A percentile compares a stretch with the other conserved stretches of the same genome.
Evolutionary conservation across 2,329 filamentous ascomycete species (phyloP).

Genomic region (Lasiodiplodia sp.): DNA sequence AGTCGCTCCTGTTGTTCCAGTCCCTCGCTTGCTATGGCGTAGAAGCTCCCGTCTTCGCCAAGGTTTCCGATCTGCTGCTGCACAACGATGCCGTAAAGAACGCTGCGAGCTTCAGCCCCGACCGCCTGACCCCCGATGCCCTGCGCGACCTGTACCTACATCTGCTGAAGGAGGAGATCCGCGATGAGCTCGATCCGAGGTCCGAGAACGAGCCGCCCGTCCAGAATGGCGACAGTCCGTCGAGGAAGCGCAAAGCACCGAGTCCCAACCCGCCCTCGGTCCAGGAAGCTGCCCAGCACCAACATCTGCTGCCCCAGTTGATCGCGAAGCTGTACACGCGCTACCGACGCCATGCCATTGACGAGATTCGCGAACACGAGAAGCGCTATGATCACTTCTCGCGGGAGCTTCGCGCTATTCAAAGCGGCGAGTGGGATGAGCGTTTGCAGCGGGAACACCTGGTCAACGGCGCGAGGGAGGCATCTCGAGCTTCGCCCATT

Average conservation of each 20-base stretch:
- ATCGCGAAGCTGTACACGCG: slow-evolving; percentile 76
- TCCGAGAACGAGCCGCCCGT: slow-evolving; percentile 51
- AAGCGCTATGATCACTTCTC: slow-evolving; percentile 68
- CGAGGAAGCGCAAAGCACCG: slow-evolving; percentile 76
- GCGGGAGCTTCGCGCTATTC: slow-evolving; percentile 72
- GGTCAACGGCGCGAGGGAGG: slow-evolving; percentile 37
- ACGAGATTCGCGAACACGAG: slow-evolving; percentile 78
- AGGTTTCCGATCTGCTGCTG: slow-evolving; percentile 77
- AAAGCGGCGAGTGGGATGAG: slow-evolving; percentile 65
- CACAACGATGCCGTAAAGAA: slow-evolving; percentile 76
- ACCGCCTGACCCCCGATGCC: slow-evolving; percentile 77
- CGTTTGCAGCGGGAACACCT: slow-evolving; percentile 38
- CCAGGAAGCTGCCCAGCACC: slow-evolving; percentile 70
- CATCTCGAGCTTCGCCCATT: slow-evolving; percentile 33
- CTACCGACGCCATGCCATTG: slow-evolving; percentile 74
- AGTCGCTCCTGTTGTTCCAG: slow-evolving; percentile 86
- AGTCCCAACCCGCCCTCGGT: slow-evolving; percentile 70
- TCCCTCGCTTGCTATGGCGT: slow-evolving; percentile 74
- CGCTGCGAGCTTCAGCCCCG: slow-evolving; percentile 74
- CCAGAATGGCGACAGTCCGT: slow-evolving; percentile 45
- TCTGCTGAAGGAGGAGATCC: slow-evolving; percentile 76
- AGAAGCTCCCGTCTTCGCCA: slow-evolving; percentile 69
- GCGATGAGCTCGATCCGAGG: slow-evolving; percentile 55
- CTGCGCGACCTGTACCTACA: slow-evolving; percentile 80
- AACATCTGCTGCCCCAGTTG: slow-evolving; percentile 72